phyloP scores from a whole-genome alignment of 2,329 filamentous ascomycete species.

The Aspergillus fischeri region DNA sequence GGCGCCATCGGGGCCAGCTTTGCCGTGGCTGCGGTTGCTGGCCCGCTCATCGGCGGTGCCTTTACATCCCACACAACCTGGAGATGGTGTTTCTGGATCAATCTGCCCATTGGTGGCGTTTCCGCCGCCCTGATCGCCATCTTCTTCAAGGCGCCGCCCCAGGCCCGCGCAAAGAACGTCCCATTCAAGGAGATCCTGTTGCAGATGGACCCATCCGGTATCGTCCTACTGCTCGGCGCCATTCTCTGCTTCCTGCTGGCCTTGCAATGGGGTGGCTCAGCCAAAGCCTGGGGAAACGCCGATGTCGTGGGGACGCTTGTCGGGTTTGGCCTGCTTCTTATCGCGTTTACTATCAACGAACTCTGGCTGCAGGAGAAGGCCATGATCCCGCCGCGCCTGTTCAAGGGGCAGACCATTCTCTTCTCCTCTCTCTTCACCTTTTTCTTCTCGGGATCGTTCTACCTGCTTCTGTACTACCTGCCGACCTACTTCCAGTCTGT shows the following conservation, averaged over 20 bases:
- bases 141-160: conserved; percentile 23
- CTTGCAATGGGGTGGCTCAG: conserved; percentile 44
- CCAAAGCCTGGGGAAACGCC: conserved; percentile 34
- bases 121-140: conserved; percentile 20
- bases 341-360: conserved; percentile 35
- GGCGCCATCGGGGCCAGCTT: conserved; percentile 50
- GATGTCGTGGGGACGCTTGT: conserved; percentile 46
- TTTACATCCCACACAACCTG: conserved; percentile 45
- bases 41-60: conserved; percentile 45
- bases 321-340: conserved; percentile 37
- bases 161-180: neutral
- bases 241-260: conserved; percentile 43
- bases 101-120: conserved; percentile 21
- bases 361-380: conserved; percentile 38
- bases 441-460: neutral
- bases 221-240: conserved; percentile 36
- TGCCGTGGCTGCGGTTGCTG: conserved; percentile 45
- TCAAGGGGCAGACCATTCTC: conserved; percentile 12
- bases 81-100: conserved; percentile 43
- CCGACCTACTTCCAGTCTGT: neutral
- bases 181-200: conserved; percentile 32
- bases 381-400: conserved; percentile 36
- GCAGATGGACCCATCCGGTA: conserved; percentile 45
- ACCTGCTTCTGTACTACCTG: neutral
- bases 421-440: neutral